phyloP scores from a whole-genome alignment of 768 basidiomycete species.

The Suillus tomentosus region DNA sequence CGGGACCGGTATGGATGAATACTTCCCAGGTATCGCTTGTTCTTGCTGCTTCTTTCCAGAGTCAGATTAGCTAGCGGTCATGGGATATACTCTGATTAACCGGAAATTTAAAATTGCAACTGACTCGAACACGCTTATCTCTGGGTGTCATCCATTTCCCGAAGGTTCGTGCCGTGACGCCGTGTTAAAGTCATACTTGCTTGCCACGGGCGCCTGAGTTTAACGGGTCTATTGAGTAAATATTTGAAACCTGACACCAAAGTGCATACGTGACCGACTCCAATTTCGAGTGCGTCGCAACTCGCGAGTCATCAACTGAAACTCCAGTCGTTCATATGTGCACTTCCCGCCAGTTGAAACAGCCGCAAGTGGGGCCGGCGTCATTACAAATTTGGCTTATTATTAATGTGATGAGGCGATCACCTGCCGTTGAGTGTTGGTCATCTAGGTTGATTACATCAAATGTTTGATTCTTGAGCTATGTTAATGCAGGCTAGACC shows the following conservation, averaged over 20 bases:
- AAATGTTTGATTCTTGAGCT: background rate
- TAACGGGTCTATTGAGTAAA: background rate
- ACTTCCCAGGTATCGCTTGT: too few relatives aligned
- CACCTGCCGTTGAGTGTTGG: background rate
- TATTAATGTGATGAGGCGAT: too few relatives aligned
- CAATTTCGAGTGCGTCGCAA: too few relatives aligned
- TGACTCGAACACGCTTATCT: background rate
- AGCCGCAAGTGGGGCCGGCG: too few relatives aligned
- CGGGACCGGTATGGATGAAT: background rate
- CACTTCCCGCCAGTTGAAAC: background rate
- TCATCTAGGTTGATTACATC: background rate
- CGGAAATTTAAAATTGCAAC: background rate
- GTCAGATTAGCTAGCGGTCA: too few relatives aligned
- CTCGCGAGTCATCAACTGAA: background rate
- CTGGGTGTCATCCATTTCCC: background rate
- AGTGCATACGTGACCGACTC: too few relatives aligned
- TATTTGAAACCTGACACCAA: background rate
- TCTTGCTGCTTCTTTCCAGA: too few relatives aligned
- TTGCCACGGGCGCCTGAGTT: background rate
- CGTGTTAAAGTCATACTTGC: background rate
- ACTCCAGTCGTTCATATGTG: background rate
- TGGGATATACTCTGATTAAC: too few relatives aligned
- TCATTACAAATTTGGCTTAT: too few relatives aligned
- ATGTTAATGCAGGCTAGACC: background rate
- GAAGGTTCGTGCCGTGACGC: background rate